A percentile compares a stretch with the other conserved stretches of the same genome.
Conservation (phyloP, 768 basidiomycete species). For the Naganishia onofrii region DNA sequence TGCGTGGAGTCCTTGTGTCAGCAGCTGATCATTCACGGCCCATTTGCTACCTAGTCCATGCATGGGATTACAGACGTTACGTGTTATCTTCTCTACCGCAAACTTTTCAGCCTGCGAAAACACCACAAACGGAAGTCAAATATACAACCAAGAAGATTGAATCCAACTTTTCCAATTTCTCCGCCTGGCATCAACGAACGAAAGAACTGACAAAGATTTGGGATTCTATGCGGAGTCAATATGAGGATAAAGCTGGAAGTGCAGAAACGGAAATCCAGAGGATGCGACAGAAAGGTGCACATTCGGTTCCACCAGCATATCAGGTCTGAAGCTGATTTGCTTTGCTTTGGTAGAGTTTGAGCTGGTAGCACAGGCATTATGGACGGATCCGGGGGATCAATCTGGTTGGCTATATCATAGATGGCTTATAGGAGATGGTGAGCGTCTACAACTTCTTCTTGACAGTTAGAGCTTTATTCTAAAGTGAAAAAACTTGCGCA, state of each 20-base stretch:
- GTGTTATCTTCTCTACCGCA: slow-evolving; percentile 69
- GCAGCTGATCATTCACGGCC: not conserved
- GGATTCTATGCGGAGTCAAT: slow-evolving; percentile 56
- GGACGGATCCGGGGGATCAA: slow-evolving; percentile 93
- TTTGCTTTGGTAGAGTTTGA: slow-evolving; percentile 69
- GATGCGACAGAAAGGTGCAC: slow-evolving; percentile 67
- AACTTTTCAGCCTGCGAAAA: slow-evolving; percentile 51
- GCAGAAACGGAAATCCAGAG: slow-evolving; percentile 54
- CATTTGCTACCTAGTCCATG: slow-evolving; percentile 65
- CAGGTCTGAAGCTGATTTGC: not conserved
- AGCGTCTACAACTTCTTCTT: slow-evolving; percentile 32
- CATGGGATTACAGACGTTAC: slow-evolving; percentile 91
- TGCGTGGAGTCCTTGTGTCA: not conserved
- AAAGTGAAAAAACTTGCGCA: slow-evolving; percentile 40
- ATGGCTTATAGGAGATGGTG: slow-evolving; percentile 86
- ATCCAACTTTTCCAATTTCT: slow-evolving; percentile 93
- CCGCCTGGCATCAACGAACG: slow-evolving; percentile 96
- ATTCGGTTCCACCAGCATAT: not conserved
- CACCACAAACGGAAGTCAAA: slow-evolving; percentile 67
- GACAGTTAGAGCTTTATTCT: not conserved
- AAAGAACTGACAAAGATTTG: slow-evolving; percentile 71
- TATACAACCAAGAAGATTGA: slow-evolving; percentile 90
- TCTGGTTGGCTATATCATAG: slow-evolving; percentile 98
- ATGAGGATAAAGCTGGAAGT: slow-evolving; percentile 32
- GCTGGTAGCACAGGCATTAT: slow-evolving; percentile 86